These are phyloP conservation scores for Podaxis sp. DNA, from an alignment of 768 basidiomycete species.

Conservation along the genomic window DNA sequence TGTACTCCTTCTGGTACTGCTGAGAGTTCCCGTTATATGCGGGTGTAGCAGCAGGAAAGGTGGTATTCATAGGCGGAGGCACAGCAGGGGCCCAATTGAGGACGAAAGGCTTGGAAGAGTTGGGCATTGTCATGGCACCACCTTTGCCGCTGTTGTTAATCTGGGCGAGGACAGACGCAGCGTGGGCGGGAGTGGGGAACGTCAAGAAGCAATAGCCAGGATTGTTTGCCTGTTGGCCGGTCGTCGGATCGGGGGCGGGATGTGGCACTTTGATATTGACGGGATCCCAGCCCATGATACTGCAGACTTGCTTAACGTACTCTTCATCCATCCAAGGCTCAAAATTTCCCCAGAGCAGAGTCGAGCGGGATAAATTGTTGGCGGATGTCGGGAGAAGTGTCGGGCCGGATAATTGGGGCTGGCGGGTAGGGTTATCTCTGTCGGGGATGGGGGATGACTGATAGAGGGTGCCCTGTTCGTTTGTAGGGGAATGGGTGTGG, in stretches of 20 bases:
- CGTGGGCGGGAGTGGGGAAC: constrained; percentile 71
- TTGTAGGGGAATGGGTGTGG: constrained; percentile 20
- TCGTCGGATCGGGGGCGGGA: constrained; percentile 53
- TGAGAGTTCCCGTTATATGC: constrained; percentile 24
- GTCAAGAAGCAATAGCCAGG: constrained; percentile 88
- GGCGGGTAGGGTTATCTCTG: constrained; percentile 34
- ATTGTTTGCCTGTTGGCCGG: constrained; percentile 74
- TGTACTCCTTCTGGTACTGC: constrained; percentile 77
- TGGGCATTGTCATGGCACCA: constrained; percentile 72
- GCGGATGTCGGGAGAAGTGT: constrained; percentile 22
- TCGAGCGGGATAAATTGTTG: constrained; percentile 45
- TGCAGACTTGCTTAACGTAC: constrained; percentile 87
- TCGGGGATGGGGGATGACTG: constrained; percentile 29
- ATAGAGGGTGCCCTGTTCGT: constrained; percentile 23
- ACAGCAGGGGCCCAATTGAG: constrained; percentile 70
- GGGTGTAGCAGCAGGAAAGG: constrained; percentile 30
- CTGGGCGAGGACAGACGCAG: constrained; percentile 69
- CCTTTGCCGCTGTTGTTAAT: constrained; percentile 48
- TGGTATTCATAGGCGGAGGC: constrained; percentile 27
- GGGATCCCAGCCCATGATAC: constrained; percentile 85
- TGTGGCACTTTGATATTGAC: constrained; percentile 72
- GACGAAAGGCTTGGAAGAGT: constrained; percentile 78
- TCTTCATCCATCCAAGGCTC: constrained; percentile 98
- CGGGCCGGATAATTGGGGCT: constrained; percentile 20
- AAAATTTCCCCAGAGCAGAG: constrained; percentile 85